phyloP scores from a whole-genome alignment of 179 eudicot genomes.

The Amaranthus tricolor region DNA sequence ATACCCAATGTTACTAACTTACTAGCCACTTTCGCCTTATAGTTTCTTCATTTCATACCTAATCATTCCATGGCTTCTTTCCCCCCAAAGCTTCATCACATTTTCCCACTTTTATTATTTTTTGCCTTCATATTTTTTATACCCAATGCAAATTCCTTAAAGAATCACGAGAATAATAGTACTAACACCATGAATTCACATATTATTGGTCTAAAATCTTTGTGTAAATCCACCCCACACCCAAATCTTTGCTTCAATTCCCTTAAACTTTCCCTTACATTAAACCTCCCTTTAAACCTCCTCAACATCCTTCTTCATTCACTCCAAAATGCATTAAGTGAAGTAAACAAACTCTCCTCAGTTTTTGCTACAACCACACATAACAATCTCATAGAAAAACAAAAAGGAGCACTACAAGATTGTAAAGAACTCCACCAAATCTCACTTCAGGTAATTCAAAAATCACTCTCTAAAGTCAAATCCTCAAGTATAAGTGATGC shows the following conservation, averaged over 20 bases:
- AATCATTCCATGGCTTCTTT: slow-evolving; percentile 26
- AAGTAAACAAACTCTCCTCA: slow-evolving; percentile 45
- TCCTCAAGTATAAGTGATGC: slow-evolving; percentile 43
- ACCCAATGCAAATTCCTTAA: slow-evolving; percentile 10
- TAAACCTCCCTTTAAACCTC: slow-evolving; percentile 45
- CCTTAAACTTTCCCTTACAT: slow-evolving; percentile 50
- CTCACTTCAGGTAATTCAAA: slow-evolving; percentile 41
- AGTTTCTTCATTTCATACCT: not conserved
- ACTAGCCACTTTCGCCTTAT: not conserved
- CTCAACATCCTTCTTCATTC: slow-evolving; percentile 46
- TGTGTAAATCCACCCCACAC: slow-evolving; percentile 68
- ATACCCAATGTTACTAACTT: not conserved
- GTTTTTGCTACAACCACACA: slow-evolving; percentile 32
- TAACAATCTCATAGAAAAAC: slow-evolving; percentile 41
- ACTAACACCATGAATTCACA: not conserved
- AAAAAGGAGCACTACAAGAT: slow-evolving; percentile 68
- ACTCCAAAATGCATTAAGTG: slow-evolving; percentile 54
- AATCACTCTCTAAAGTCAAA: slow-evolving; percentile 38
- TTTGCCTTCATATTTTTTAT: not conserved
- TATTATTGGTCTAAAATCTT: slow-evolving; percentile 29
- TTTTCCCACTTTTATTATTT: slow-evolving; percentile 17
- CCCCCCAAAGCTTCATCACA: slow-evolving; percentile 18
- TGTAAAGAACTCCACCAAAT: slow-evolving; percentile 78
- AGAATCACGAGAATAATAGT: not conserved
- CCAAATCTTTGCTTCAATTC: slow-evolving; percentile 58